Evolutionary conservation across 176 grass and related monocot species (phyloP), one percentile per base, ranked within the genome.

Genomic region (Aegilops umbellulata): DNA sequence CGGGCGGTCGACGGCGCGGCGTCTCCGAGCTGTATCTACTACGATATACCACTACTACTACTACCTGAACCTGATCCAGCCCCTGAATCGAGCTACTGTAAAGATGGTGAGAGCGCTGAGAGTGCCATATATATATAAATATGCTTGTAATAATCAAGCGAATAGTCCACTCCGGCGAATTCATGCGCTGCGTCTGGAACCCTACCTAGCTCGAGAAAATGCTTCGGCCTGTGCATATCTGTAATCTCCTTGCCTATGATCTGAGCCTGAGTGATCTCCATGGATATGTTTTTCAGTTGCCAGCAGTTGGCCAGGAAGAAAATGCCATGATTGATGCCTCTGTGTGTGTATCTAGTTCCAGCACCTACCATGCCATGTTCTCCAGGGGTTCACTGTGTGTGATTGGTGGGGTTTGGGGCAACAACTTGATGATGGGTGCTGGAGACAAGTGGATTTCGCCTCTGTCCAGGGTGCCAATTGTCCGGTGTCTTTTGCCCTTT

Each of bases 71-170:
- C 31, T 12, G 8, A 38, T 51, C 47, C 47, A 51, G 47, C 47
- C 65, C 51, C 83, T 91, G 84, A 79, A 87, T 88, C 80, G 41
- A 87, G 26, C 53, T 81, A 65, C 82, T 85, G 77, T 85, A 91
- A 88, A 88, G 69, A 80, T 70, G 77, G 8, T 22, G 35, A 47
- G 70, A 51, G 36, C 77, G 67, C 58, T 84, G 34, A 81, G 85
- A 77, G 82, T 46, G 61, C 77, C 30, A 30, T 84, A 57, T 8
- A 55, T 1, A 57, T 57, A 57, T 22, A 51, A 49, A 71, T 77
- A 91, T 91, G 67, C 63, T 81, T 77, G 82, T 85, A 72, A 69
- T 70, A 81, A 70, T 84, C 82, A 88, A 77, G 70, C 19, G 85
- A 63, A 23, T 85, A 63, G 76, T 31, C 27, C 27, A 66, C 77